Evolutionary conservation across 2,329 filamentous ascomycete genomes (phyloP), one percentile per base, ranked within the genome.

Genomic region (Stagonosporopsis rhizophila): DNA sequence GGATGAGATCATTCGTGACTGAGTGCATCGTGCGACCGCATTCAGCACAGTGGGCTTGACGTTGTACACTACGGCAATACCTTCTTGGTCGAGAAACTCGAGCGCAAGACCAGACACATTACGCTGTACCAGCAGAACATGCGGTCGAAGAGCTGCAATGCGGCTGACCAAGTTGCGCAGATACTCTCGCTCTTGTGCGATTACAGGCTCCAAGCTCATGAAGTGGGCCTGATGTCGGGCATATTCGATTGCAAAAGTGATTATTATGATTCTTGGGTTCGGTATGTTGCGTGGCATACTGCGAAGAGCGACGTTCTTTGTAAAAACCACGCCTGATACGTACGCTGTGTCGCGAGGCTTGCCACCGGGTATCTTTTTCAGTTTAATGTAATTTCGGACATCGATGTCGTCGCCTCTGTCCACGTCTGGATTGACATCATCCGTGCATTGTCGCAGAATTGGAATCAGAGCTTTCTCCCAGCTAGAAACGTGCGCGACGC

Each of bases 171-270:
- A 86, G 69, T 96, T 95, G 65, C 89, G 86, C 23, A 99, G 81
- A 65, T 95, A 99, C 71, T 99, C 95, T 64, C 91, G 89, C 77
- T 99, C 96, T 75, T 99, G 95, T 52, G 94, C 90, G 66, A 99
- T 96, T 52, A 99, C 92, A 35, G 94, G 94, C 67, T 98, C 92
- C 45, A 99, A 80, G 68, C 95, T 99, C 93, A 99, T 97, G 74
- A 99, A 98, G 73, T 98, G 93, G 61, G 91, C 86, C 70, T 94
- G 89, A 66, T 97, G 92, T 35, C 95, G 87, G 56, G 96, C 91
- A 75, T 99, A 99, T 73, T 99, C 95, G 55, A 99, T 91, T 0
- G 95, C 88, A 70, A 99, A 99, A 0, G 92, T 94, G 54, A 99
- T 89, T 61, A 99, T 91, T 44, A 96, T 84, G 59, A 99, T 95